Base-by-base conservation (phyloP, 805 yeast species). In the Ogataea haglerorum region DNA sequence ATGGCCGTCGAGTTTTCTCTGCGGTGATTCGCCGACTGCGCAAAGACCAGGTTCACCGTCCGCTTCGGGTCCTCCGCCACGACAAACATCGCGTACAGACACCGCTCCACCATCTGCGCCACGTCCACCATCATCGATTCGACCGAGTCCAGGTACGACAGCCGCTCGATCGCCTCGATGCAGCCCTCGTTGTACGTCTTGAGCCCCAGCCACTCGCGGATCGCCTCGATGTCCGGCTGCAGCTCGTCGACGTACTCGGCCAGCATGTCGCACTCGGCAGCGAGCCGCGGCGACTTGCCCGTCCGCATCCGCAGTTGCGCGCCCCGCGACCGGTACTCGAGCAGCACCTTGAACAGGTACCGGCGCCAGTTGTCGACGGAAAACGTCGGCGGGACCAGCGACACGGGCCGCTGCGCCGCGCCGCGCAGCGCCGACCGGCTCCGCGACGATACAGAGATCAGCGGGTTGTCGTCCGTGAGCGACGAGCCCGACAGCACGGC, bases 361-460 rank as follows among this genome's bases (percentile, higher is more conserved):
- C 37, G 46, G 18, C 60, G 43, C 61, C 61, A 57, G 30, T 52
- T 40, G 9, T 44, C 50, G 12, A 49, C 30, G 4, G 58, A 38
- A 23, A 57, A 51, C 3, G 52, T 45, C 8, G 61, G 60, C 12
- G 61, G 61, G 13, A 53, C 48, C 23, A 53, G 23, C 8, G 52
- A 48, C 4, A 43, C 38, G 10, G 49, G 52, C 23, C 33, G 40
- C 5, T 16, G 26, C 7, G 33, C 30, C 5, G 15, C 33, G 15
- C 28, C 36, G 8, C 29, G 36, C 24, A 25, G 17, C 15, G 24
- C 36, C n/a, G 49, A 31, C 6, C 24, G 15, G 10, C 43, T 26
- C 7, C 33, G 18, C 10, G 56, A 40, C 3, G 44, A 29, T 5
- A 37, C 39, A n/a, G 52, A 45, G 12, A 50, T 43, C 42, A 52